Evolutionary conservation across 306 rosid species (phyloP), one percentile per base, ranked within the genome.

Genomic region (Biancaea sappan): DNA sequence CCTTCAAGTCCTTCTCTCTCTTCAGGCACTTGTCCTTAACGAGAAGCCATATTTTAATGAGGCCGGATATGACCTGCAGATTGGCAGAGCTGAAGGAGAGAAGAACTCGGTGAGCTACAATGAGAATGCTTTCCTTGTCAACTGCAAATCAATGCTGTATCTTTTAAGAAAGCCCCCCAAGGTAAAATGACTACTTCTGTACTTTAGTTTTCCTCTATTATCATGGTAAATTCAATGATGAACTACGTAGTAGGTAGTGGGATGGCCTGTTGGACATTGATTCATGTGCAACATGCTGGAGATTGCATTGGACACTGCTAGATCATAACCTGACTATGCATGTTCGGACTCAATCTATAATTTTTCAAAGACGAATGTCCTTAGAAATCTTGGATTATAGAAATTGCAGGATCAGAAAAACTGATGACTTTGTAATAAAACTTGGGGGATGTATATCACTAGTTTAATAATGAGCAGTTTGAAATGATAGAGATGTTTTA

Each of bases 21-120:
- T 95, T 53, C 99, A 92, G 72, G 98, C 98, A 75, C 98, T 92
- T 37, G 98, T 95, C 81, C 97, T 95, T 28, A 95, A 95, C 19
- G 98, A 92, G 78, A 92, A 84, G 88, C 99, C 99, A 60, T 95
- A 95, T 84, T 92, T 92, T 85, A 95, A 95, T 24, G 99, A 95
- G 84, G 99, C 99, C 52, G 99, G 99, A 41, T 92, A 92, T 81
- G 96, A 92, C 83, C 89, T 81, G 64, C 99, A 90, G 85, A 70
- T 88, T 4, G 99, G 99, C 64, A 75, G 86, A 88, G 90, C 92
- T 15, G 97, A 95, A 79, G 99, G 97, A 80, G 98, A 95, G 93
- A 95, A 79, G 68, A 92, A 92, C 86, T 95, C 99, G 0, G 86
- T 85, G 18, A 83, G 98, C 88, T 95, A 92, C 81, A 95, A 95